Evolutionary conservation across 2,329 filamentous ascomycete species (phyloP), one percentile per base, ranked within the genome.

Genomic region (Phaeosphaeriaceae sp.): DNA sequence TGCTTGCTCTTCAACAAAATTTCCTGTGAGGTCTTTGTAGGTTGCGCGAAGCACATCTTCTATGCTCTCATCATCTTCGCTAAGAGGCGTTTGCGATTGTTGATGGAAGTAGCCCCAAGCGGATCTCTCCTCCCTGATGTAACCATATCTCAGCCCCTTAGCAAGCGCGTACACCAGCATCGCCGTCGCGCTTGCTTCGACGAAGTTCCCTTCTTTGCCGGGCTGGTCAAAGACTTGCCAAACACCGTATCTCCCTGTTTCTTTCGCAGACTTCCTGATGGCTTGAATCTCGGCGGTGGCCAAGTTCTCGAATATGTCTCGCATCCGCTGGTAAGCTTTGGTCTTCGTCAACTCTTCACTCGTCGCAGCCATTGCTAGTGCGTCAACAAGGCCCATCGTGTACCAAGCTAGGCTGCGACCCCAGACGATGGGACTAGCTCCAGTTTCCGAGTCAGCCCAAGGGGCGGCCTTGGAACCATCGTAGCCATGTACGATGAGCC

Each of bases 91-190:
- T n/a, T n/a, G n/a, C n/a, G n/a, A n/a, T n/a, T n/a, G n/a, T n/a
- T n/a, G n/a, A n/a, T n/a, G n/a, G n/a, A n/a, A n/a, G n/a, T n/a
- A n/a, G n/a, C n/a, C n/a, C n/a, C n/a, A n/a, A n/a, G n/a, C n/a
- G n/a, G n/a, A n/a, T n/a, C n/a, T n/a, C 5, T 63, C 52, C 2
- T 56, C 53, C 6, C 20, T 11, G n/a, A 60, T 21, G 29, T 74
- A 66, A 0, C 77, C 78, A 5, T 76, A 36, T 23, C 73, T 61
- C 7, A 72, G 68, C 0, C 78, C 82, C 54, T 76, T 79, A 11
- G 84, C 63, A 51, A 83, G 67, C 0, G 80, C 77, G 46, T 81
- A 83, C 0, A 77, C 74, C 56, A 84, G 85, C 79, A 87, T 83
- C 2, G 79, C 80, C 8, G 78, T 80, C 9, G 77, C 81, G 43